Evolutionary conservation across 805 yeast species (phyloP), one percentile per base, ranked within the genome.

Genomic region (Cyberlindnera sargentensis): DNA sequence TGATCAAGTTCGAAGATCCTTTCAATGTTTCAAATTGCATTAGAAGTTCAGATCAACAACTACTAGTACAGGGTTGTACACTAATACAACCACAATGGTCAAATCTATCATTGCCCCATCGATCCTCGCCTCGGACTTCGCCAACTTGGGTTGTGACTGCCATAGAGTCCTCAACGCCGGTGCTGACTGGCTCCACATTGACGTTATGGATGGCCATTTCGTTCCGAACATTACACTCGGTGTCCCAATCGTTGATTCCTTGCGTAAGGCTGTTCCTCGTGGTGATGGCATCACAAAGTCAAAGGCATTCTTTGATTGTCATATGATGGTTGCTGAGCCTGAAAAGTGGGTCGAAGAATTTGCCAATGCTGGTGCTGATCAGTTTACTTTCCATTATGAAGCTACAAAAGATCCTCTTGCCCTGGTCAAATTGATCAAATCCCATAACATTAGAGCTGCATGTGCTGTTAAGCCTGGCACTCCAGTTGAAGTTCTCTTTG

Each of bases 141-240:
- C 97, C 52, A 77, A 87, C 55, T 68, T 93, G 48, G 97, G 95
- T 40, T 78, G 88, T 52, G 91, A 90, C 50, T 87, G 96, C 65
- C 84, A 83, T 59, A 73, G 75, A 46, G 84, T 90, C 67, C 80
- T 87, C 59, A 76, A 78, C 41, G 73, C 83, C 44, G 83, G 85
- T 25, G 95, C 96, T 23, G 96, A 91, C 57, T 93, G 99, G 99
- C 80, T 93, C 48, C 99, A 93, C 65, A 80, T 93, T 42, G 99
- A 93, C 65, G 91, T 93, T 39, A 93, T 93, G 99, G 99, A 93
- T 63, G 99, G 99, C 39, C 90, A 91, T 66, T 93, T 93, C 62
- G 99, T 93, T 40, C 99, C 99, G 52, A 93, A 93, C 68, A 83
- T 93, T 52, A 82, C 96, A 1, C 71, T 93, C 57, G 99, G 99